Conservation (phyloP, 257 asterid genomes). For the Salvia miltiorrhiza region DNA sequence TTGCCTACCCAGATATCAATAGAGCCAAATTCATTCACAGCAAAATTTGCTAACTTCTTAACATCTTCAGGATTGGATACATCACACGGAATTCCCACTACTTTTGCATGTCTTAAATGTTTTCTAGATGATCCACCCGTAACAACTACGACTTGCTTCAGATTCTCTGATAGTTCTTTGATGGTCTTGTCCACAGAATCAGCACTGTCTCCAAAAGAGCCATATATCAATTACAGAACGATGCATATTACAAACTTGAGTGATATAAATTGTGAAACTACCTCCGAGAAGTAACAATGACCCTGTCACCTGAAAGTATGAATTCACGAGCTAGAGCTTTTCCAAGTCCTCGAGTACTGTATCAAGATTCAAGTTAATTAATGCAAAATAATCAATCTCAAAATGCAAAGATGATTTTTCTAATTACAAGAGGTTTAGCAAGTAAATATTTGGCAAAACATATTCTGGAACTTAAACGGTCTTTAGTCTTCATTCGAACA, state of each 20-base stretch:
- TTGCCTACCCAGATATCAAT: conserved; percentile 81
- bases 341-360: conserved; percentile 95
- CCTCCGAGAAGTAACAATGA: conserved; percentile 88
- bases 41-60: conserved; percentile 59
- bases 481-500: background rate
- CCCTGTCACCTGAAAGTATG: conserved; percentile 93
- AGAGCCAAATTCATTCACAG: conserved; percentile 66
- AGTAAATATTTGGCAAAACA: background rate
- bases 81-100: conserved; percentile 83
- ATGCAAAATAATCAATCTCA: conserved; percentile 5
- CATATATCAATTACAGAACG: conserved; percentile 21
- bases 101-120: conserved; percentile 58
- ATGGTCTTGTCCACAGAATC: conserved; percentile 73
- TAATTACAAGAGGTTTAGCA: background rate
- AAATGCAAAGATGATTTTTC: background rate
- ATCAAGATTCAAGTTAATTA: conserved; percentile 29
- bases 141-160: conserved; percentile 50
- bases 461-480: background rate
- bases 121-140: conserved; percentile 43
- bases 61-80: conserved; percentile 92
- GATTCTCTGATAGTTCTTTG: conserved; percentile 72
- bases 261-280: conserved; percentile 29
- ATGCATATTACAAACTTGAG: conserved; percentile 16
- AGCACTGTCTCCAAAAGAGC: conserved; percentile 53
- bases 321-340: conserved; percentile 98